Evolutionary conservation across 2,329 filamentous ascomycete genomes (phyloP), one percentile per base, ranked within the genome.

Genomic region (Aspergillus jensenii): DNA sequence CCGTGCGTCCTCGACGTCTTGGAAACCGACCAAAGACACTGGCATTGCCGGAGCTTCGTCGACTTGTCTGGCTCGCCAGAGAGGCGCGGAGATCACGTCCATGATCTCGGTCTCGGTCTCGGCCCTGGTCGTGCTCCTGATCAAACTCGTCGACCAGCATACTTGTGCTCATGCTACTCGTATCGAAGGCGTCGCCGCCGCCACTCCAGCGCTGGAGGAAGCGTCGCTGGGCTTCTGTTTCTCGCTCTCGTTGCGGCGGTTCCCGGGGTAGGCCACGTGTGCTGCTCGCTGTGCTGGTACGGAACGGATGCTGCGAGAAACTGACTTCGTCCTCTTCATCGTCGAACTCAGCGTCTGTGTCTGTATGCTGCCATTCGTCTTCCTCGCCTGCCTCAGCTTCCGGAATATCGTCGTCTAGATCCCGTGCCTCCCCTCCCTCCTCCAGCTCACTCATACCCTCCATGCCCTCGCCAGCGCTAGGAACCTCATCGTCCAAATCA

Each of bases 291-390:
- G 70, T 74, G 60, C 71, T 74, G 19, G 68, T 73, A 35, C 68
- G 69, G 33, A 70, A 70, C 5, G 65, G 67, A 40, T 66, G 63
- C 17, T 64, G 67, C 4, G 63, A 49, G 37, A 70, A 62, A 49
- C 64, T 66, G 19, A 69, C 67, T 31, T 71, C 71, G 33, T 74
- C 73, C 15, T 75, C 72, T 8, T 78, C 74, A 9, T 78, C 76
- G 49, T 77, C 77, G 60, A 80, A 82, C 52, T 87, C 86, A 8
- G 81, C 87, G 63, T 91, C 89, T 2, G 88, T 89, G 74, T 91
- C 89, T 8, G 89, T 91, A 70, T 91, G 89, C 77, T 92, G 89
- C 76, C 91, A 91, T 65, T 84, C 84, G 25, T 76, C 80, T 23
- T 81, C 84, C 67, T 76, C 80, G 21, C 80, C 84, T 66, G 69